Conservation (phyloP, 495 filamentous ascomycete species). For the Xylaria curta region DNA sequence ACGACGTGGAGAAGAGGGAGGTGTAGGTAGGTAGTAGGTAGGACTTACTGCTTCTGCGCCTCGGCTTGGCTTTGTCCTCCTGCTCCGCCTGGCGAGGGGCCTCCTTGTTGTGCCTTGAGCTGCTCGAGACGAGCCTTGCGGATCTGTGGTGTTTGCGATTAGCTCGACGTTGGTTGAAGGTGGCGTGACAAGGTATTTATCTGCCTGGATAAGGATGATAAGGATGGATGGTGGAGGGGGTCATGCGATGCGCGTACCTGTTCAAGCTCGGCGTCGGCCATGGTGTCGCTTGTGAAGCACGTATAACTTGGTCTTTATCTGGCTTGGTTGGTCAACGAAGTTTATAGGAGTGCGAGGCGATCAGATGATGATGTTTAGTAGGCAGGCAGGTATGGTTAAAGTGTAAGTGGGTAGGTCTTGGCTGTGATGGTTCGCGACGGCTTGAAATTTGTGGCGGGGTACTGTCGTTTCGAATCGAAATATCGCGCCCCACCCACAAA, state of each 20-base stretch:
- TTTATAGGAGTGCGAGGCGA: neutral
- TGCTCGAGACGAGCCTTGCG: conserved; percentile 88
- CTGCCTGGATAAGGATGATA: neutral
- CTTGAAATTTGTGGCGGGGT: conserved; percentile 10
- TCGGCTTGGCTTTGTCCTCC: conserved; percentile 58
- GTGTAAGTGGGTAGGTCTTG: neutral
- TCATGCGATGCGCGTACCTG: conserved; percentile 56
- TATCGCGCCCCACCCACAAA: too few relatives aligned
- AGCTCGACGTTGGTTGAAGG: conserved; percentile 6
- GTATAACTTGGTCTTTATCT: neutral
- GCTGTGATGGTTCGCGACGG: neutral
- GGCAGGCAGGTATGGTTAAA: neutral
- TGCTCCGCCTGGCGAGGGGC: conserved; percentile 51
- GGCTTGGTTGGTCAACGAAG: neutral
- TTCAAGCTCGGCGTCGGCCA: conserved; percentile 89
- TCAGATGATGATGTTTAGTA: neutral
- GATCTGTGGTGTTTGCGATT: conserved; percentile 62
- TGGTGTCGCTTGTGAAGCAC: conserved; percentile 27
- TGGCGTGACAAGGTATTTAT: neutral
- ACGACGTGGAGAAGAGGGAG: neutral
- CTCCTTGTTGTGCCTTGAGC: conserved; percentile 74
- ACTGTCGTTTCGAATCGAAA: too few relatives aligned
- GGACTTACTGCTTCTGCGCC: conserved; percentile 68
- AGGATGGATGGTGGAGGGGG: neutral
- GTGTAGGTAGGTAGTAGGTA: neutral